phyloP scores from a whole-genome alignment of 768 basidiomycete species.

The Trametes cinnabarina region DNA sequence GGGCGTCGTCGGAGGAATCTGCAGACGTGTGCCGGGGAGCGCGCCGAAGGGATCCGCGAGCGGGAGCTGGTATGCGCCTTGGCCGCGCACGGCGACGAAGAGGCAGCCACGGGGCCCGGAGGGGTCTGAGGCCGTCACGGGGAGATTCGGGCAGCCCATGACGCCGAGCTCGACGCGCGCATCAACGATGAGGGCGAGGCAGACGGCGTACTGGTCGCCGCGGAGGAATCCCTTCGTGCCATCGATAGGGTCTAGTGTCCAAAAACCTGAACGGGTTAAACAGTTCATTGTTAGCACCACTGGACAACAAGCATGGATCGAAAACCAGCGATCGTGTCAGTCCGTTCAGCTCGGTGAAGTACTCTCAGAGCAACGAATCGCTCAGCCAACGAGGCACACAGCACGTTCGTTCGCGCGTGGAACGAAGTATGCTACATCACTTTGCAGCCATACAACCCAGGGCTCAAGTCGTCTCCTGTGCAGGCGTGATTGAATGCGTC shows the following conservation, averaged over 20 bases:
- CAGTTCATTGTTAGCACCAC: no score
- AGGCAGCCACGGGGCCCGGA: constrained; percentile 71
- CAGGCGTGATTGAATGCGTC: no score
- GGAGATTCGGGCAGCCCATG: constrained; percentile 81
- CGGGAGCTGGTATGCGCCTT: constrained; percentile 75
- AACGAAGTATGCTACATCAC: no score
- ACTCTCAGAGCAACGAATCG: no score
- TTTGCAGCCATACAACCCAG: no score
- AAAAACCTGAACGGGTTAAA: constrained; percentile 37
- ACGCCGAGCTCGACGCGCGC: constrained; percentile 53
- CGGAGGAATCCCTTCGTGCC: constrained; percentile 63
- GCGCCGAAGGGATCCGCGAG: constrained; percentile 48
- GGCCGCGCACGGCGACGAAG: constrained; percentile 83
- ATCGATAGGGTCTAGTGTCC: constrained; percentile 53
- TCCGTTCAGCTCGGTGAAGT: no score
- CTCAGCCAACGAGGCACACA: no score
- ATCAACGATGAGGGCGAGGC: constrained; percentile 53
- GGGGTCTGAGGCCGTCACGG: constrained; percentile 49
- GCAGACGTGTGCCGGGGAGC: constrained; percentile 44
- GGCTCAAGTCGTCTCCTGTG: no score
- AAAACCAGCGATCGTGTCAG: no score
- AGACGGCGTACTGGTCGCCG: constrained; percentile 61
- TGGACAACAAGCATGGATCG: no score
- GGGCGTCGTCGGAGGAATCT: constrained; percentile 49
- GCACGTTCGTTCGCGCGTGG: no score